phyloP scores from a whole-genome alignment of 306 rosid genomes.

The Sesbania bispinosa region DNA sequence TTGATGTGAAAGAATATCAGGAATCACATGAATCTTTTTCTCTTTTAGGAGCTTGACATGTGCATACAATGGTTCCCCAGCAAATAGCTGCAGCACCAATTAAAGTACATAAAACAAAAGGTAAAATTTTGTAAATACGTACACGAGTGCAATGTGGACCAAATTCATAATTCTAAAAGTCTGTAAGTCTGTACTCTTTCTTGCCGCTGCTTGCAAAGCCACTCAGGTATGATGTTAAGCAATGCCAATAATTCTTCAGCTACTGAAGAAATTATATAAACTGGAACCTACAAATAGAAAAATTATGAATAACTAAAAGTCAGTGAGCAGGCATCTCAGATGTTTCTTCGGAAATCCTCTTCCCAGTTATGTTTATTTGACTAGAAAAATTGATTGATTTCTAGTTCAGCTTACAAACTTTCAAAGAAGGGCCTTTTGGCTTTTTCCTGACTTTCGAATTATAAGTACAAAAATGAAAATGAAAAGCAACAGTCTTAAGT shows the following conservation, averaged over 20 bases:
- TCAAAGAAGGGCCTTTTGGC: neutral
- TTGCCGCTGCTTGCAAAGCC: constrained; percentile 75
- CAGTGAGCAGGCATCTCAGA: neutral
- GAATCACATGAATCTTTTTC: constrained; percentile 67
- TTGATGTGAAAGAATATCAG: constrained; percentile 57
- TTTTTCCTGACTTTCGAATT: neutral
- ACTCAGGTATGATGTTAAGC: constrained; percentile 74
- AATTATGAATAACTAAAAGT: neutral
- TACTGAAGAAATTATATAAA: constrained; percentile 74
- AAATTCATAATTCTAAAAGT: constrained; percentile 19
- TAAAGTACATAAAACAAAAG: constrained; percentile 14
- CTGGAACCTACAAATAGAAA: constrained; percentile 63
- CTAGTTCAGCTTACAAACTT: neutral
- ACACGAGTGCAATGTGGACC: constrained; percentile 20
- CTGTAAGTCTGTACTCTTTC: constrained; percentile 50
- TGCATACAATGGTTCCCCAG: constrained; percentile 70
- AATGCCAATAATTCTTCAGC: constrained; percentile 78
- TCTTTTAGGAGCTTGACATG: constrained; percentile 56
- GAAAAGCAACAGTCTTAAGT: no score
- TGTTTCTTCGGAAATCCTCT: neutral
- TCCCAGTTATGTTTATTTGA: neutral
- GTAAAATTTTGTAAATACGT: constrained; percentile 11
- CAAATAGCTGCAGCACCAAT: constrained; percentile 61
- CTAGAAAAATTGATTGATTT: neutral
- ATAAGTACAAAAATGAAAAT: neutral